These are phyloP conservation scores for Pelargonium australe DNA, from an alignment of 441 rosid genomes.

Conservation along the genomic window DNA sequence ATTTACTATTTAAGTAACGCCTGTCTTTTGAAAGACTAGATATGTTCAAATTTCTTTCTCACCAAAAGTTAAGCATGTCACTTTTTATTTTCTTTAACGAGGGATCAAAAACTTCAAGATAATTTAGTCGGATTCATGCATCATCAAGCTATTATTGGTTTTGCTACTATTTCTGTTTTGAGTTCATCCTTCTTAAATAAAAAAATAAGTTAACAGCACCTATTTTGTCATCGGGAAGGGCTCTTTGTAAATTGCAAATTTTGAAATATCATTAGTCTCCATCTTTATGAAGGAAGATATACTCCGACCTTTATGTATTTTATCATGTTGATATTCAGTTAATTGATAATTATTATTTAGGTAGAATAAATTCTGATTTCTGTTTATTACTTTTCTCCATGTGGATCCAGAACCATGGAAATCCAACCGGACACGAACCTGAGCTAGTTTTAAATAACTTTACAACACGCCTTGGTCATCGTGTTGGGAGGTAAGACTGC, in stretches of 20 bases:
- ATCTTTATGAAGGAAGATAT: too few species aligned
- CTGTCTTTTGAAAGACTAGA: too few species aligned
- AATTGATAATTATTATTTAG: not conserved
- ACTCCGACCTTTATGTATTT: not conserved
- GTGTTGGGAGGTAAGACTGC: slow-evolving; percentile 62
- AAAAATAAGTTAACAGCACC: too few species aligned
- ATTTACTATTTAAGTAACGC: too few species aligned
- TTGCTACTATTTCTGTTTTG: not conserved
- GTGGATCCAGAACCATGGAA: slow-evolving; percentile 68
- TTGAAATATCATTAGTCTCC: too few species aligned
- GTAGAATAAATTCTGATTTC: not conserved
- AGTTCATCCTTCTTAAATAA: too few species aligned
- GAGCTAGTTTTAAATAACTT: slow-evolving; percentile 80
- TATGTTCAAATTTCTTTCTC: too few species aligned
- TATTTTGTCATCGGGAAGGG: too few species aligned
- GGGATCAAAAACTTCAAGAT: not conserved
- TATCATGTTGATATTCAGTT: not conserved
- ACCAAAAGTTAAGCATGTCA: too few species aligned
- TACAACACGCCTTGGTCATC: slow-evolving; percentile 83
- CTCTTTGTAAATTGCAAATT: too few species aligned
- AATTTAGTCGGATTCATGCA: not conserved
- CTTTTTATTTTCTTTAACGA: too few species aligned
- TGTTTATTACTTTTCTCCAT: not conserved
- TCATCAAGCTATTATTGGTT: not conserved
- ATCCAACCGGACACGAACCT: slow-evolving; percentile 81